A percentile compares a stretch with the other conserved stretches of the same genome.
phyloP scores from a whole-genome alignment of 1,284 basidiomycete species.

The Sphaerobolus stellatus region DNA sequence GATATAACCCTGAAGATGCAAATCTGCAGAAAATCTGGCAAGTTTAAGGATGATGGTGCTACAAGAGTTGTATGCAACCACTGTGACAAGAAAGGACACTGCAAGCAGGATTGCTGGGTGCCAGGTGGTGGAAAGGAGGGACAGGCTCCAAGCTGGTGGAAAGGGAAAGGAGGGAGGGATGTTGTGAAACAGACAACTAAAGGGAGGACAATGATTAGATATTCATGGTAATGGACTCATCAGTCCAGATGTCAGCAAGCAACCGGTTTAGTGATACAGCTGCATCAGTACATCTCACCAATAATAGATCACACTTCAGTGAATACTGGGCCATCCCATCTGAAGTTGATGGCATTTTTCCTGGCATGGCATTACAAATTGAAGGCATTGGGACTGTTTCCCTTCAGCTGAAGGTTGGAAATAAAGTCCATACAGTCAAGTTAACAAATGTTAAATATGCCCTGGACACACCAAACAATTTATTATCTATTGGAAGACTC shows the following conservation, averaged over 20 bases:
- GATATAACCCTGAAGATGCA: too few species aligned
- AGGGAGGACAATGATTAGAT: background rate
- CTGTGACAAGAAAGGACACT: conserved; percentile 26
- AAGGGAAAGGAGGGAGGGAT: background rate
- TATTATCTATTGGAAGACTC: background rate
- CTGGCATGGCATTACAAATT: background rate
- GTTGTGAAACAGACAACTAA: background rate
- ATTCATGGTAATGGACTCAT: background rate
- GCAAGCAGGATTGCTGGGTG: conserved; percentile 22
- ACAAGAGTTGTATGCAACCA: conserved; percentile 22
- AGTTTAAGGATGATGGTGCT: too few species aligned
- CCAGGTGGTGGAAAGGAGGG: conserved; percentile 24
- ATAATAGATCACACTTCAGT: background rate
- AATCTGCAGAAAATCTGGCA: too few species aligned
- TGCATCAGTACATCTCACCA: background rate
- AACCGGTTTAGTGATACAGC: conserved; percentile 2
- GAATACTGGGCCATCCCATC: background rate
- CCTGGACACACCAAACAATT: background rate
- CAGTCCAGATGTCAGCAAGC: background rate
- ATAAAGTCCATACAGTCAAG: background rate
- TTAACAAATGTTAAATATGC: conserved; percentile 5
- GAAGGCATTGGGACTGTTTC: background rate
- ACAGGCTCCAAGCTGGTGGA: conserved; percentile 15
- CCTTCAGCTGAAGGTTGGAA: background rate
- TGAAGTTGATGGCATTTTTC: conserved; percentile 3